Evolutionary conservation across 164 flowering plant genomes (phyloP).

Genomic region (Berberis thunbergii): DNA sequence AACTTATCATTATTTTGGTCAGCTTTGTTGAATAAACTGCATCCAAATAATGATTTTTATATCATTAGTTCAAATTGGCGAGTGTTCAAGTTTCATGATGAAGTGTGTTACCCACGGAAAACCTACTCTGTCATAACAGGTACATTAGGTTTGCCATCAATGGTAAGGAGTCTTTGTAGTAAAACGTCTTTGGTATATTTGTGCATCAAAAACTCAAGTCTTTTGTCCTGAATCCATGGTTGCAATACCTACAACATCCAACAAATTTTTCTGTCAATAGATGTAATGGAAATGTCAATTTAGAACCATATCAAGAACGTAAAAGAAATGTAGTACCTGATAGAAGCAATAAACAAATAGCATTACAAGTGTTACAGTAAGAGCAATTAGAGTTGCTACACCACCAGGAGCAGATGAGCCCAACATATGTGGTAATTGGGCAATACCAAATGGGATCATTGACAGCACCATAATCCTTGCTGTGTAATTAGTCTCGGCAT

Average conservation of each 20-base stretch:
- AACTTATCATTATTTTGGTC: not conserved
- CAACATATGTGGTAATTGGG: slow-evolving; percentile 56
- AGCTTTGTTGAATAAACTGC: not conserved
- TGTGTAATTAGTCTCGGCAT: slow-evolving; percentile 66
- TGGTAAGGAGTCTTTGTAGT: not conserved
- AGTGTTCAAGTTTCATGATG: too few species aligned
- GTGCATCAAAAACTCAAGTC: slow-evolving; percentile 11
- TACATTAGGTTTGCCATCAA: not conserved
- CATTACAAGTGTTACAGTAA: slow-evolving; percentile 17
- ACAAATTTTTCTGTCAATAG: not conserved
- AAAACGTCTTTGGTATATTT: not conserved
- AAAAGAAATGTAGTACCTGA: slow-evolving; percentile 20
- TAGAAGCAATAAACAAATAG: too few species aligned
- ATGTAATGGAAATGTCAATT: too few species aligned
- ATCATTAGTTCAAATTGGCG: too few species aligned
- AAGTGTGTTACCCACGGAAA: not conserved
- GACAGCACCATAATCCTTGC: slow-evolving; percentile 82
- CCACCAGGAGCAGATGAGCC: slow-evolving; percentile 35
- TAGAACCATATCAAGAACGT: slow-evolving; percentile 16
- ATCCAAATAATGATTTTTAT: too few species aligned
- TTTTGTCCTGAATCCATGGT: slow-evolving; percentile 69
- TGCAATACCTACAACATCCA: slow-evolving; percentile 47
- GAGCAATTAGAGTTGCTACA: slow-evolving; percentile 46
- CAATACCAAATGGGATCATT: slow-evolving; percentile 70
- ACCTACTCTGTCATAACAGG: not conserved